Conservation (phyloP, 2,329 filamentous ascomycete species). For the Blastomyces silverae region DNA sequence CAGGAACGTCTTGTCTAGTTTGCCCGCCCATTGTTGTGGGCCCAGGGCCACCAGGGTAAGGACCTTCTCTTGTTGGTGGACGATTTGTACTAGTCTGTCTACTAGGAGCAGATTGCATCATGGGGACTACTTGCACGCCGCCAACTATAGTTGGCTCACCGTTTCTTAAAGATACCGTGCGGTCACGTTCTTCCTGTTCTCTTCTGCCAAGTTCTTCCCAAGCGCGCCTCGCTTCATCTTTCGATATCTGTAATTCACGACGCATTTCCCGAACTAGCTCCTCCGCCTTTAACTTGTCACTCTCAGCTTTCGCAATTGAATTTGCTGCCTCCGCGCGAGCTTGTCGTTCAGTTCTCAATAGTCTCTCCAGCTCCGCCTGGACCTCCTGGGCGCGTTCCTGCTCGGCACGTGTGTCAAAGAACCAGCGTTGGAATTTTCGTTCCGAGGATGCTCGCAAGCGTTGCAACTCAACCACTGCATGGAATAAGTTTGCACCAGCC, state of each 20-base stretch:
- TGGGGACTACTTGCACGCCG: conserved; percentile 90
- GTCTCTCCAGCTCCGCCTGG: conserved; percentile 69
- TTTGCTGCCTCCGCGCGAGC: conserved; percentile 61
- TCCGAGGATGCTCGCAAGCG: conserved; percentile 89
- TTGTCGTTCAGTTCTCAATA: conserved; percentile 67
- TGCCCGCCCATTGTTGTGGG: conserved; percentile 30
- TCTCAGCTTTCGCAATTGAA: conserved; percentile 59
- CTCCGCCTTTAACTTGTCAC: conserved; percentile 62
- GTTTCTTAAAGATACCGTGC: conserved; percentile 74
- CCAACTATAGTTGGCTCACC: conserved; percentile 85
- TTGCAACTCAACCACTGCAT: conserved; percentile 93
- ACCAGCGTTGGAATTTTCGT: conserved; percentile 97
- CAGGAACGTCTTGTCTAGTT: conserved; percentile 28
- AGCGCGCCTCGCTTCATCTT: conserved; percentile 87
- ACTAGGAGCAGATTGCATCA: conserved; percentile 64
- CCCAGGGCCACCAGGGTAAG: conserved; percentile 35
- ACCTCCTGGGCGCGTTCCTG: conserved; percentile 78
- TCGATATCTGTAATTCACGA: conserved; percentile 87
- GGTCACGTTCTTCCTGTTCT: conserved; percentile 87
- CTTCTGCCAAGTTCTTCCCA: conserved; percentile 95
- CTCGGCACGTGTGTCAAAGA: conserved; percentile 86
- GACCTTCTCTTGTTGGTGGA: conserved; percentile 43
- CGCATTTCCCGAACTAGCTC: conserved; percentile 83
- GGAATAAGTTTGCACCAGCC: conserved; percentile 92
- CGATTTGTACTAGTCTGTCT: conserved; percentile 46